A percentile compares a stretch with the other conserved stretches of the same genome.
Evolutionary conservation across 345 rosid genomes (phyloP).

Genomic region (Sapria himalayana): DNA sequence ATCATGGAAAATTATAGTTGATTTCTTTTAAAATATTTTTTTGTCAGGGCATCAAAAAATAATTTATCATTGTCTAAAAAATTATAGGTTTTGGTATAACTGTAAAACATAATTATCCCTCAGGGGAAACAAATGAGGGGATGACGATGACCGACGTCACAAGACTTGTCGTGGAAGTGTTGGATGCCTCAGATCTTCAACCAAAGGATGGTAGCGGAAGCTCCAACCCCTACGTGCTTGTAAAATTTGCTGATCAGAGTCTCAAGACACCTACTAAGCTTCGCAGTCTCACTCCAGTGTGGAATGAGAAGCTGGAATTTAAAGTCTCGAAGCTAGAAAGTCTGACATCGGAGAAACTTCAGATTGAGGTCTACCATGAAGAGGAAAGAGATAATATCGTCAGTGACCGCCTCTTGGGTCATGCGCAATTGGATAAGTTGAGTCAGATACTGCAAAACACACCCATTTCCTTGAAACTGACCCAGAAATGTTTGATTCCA

Average conservation of each 20-base stretch:
- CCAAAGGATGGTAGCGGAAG: slow-evolving; percentile 95
- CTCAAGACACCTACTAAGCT: slow-evolving; percentile 45
- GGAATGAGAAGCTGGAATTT: slow-evolving; percentile 81
- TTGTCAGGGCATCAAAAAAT: too few relatives aligned
- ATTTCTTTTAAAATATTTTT: too few relatives aligned
- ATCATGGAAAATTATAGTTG: too few relatives aligned
- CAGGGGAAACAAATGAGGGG: slow-evolving; percentile 1
- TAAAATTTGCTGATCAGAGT: slow-evolving; percentile 64
- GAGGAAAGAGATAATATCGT: too few relatives aligned
- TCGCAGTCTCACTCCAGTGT: slow-evolving; percentile 70
- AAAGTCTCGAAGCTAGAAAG: slow-evolving; percentile 47
- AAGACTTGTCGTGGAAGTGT: slow-evolving; percentile 45
- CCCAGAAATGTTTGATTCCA: too few relatives aligned
- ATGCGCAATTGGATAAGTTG: too few relatives aligned
- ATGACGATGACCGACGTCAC: slow-evolving; percentile 19
- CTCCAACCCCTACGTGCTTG: slow-evolving; percentile 71
- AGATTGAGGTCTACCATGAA: slow-evolving; percentile 66
- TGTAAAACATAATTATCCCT: too few relatives aligned
- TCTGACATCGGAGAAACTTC: slow-evolving; percentile 65
- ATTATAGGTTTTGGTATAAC: too few relatives aligned
- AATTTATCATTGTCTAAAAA: too few relatives aligned
- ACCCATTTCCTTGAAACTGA: too few relatives aligned
- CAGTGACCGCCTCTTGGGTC: too few relatives aligned
- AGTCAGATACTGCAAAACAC: too few relatives aligned
- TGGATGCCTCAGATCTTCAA: slow-evolving; percentile 64